phyloP scores from a whole-genome alignment of 129 eudicot genomes.

The Saposhnikovia divaricata region DNA sequence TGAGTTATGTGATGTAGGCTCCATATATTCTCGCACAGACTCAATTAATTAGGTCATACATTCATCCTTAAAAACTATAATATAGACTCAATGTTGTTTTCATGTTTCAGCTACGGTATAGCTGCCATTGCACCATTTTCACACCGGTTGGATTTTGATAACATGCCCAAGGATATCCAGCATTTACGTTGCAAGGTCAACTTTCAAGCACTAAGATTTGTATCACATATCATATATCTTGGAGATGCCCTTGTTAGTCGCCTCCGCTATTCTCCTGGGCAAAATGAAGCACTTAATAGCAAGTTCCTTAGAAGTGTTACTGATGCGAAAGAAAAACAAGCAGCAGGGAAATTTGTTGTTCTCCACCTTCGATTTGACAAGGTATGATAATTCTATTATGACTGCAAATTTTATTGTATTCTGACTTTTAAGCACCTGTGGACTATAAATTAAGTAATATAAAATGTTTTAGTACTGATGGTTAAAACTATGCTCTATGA shows the following conservation, averaged over 20 bases:
- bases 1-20: neutral
- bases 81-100: constrained; percentile 1
- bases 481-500: neutral
- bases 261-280: constrained; percentile 39
- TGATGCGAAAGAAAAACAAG: constrained; percentile 25
- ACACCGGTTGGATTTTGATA: constrained; percentile 87
- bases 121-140: constrained; percentile 98
- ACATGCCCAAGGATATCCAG: constrained; percentile 75
- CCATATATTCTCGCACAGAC: neutral
- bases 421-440: neutral
- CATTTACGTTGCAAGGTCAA: constrained; percentile 86
- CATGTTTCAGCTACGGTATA: constrained; percentile 61
- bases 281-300: constrained; percentile 34
- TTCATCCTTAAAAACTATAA: neutral
- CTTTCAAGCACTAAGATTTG: constrained; percentile 68
- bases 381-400: constrained; percentile 28
- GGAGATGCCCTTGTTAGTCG: constrained; percentile 79
- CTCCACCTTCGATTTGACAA: constrained; percentile 93
- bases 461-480: neutral
- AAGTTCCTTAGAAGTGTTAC: constrained; percentile 42
- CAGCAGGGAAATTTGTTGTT: constrained; percentile 65
- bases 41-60: neutral
- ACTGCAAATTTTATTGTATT: neutral
- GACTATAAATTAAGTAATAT: neutral
- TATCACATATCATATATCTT: constrained; percentile 66